These are phyloP conservation scores for Boletus reticulatus DNA, from an alignment of 768 basidiomycete genomes.

Conservation along the genomic window DNA sequence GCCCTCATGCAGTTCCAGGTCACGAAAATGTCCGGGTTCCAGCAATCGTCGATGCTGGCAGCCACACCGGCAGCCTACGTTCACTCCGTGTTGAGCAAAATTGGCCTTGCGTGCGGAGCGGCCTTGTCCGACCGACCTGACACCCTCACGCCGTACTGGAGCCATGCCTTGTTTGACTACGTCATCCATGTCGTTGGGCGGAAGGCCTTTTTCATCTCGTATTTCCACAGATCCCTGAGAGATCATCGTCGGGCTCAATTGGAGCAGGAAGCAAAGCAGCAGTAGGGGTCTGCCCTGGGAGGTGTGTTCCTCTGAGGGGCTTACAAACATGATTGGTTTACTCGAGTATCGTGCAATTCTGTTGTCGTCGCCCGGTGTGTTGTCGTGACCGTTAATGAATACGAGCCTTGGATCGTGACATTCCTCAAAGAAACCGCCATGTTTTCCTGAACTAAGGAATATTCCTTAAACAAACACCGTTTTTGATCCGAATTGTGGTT, in stretches of 20 bases:
- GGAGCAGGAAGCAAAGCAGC: conserved; percentile 55
- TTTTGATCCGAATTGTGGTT: no score
- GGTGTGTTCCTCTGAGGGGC: no score
- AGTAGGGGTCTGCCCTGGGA: conserved; percentile 29
- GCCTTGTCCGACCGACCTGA: conserved; percentile 66
- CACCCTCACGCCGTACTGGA: conserved; percentile 86
- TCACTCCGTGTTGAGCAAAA: conserved; percentile 67
- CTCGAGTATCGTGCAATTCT: no score
- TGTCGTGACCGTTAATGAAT: no score
- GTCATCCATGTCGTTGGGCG: conserved; percentile 54
- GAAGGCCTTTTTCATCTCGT: conserved; percentile 53
- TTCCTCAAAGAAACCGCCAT: no score
- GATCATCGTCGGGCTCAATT: conserved; percentile 61
- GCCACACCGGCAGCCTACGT: conserved; percentile 80
- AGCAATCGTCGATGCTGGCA: conserved; percentile 61
- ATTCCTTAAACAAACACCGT: no score
- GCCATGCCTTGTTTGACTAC: conserved; percentile 79
- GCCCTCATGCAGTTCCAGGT: conserved; percentile 46
- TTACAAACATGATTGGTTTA: no score
- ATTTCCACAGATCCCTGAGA: conserved; percentile 68
- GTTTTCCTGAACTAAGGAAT: no score
- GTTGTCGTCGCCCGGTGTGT: no score
- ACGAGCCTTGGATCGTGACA: no score
- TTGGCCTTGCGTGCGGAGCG: conserved; percentile 80
- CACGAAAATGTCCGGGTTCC: conserved; percentile 93